A percentile compares a stretch with the other conserved stretches of the same genome.
Evolutionary conservation across 1,284 basidiomycete species (phyloP).

Genomic region (Omphalotus olearius): DNA sequence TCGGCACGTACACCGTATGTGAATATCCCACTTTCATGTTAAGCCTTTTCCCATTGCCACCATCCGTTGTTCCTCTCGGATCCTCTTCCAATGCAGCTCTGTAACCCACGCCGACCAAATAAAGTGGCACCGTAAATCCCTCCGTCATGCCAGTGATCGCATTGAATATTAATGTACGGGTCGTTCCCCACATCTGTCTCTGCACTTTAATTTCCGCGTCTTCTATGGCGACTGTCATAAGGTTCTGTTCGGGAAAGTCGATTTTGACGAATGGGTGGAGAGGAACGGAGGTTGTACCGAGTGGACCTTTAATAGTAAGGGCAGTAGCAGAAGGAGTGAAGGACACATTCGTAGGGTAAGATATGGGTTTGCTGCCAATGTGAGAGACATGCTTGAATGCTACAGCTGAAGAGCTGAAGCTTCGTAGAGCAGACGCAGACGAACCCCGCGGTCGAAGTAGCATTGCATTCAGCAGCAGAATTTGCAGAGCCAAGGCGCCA

Average conservation of each 20-base stretch:
- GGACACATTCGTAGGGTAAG: constrained; percentile 63
- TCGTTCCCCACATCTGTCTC: constrained; percentile 90
- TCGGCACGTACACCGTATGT: constrained; percentile 80
- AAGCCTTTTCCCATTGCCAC: constrained; percentile 59
- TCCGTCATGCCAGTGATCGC: constrained; percentile 88
- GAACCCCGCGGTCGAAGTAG: constrained; percentile 11
- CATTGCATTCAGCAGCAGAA: constrained; percentile 1
- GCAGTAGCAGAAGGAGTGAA: constrained; percentile 50
- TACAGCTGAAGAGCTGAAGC: constrained; percentile 15
- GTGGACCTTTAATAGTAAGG: constrained; percentile 69
- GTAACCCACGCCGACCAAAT: constrained; percentile 95
- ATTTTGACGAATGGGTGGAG: constrained; percentile 70
- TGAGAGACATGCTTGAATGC: constrained; percentile 53
- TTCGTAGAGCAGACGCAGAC: constrained; percentile 5
- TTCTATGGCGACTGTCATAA: constrained; percentile 63
- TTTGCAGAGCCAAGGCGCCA: not conserved
- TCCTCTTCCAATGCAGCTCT: constrained; percentile 85
- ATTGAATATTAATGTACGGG: constrained; percentile 85
- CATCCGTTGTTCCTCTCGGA: constrained; percentile 58
- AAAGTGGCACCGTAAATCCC: constrained; percentile 81
- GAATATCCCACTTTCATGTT: constrained; percentile 92
- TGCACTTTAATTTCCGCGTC: constrained; percentile 73
- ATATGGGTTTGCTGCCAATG: constrained; percentile 79
- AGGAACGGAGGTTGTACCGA: constrained; percentile 68
- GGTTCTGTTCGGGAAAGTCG: constrained; percentile 44